Evolutionary conservation across 768 basidiomycete species (phyloP).

Genomic region (Cubamyces sp.): DNA sequence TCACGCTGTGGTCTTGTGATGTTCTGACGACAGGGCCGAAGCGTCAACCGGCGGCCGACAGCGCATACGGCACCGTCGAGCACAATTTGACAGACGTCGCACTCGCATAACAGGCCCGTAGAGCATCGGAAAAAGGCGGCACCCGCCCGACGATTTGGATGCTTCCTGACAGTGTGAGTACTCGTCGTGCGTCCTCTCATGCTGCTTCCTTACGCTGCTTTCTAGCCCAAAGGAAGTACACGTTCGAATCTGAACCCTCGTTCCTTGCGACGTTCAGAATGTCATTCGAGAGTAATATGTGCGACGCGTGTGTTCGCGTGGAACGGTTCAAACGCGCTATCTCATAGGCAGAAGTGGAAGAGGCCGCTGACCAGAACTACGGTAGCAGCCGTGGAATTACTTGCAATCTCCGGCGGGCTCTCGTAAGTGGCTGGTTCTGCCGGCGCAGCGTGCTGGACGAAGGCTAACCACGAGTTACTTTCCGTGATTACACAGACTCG

Average conservation of each 20-base stretch:
- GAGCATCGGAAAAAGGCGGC: neutral
- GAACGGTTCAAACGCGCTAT: too few relatives aligned
- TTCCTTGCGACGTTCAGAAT: neutral
- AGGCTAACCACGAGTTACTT: neutral
- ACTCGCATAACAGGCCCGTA: neutral
- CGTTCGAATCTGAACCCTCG: neutral
- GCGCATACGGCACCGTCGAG: neutral
- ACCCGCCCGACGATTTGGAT: neutral
- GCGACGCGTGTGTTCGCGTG: neutral
- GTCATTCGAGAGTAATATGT: conserved; percentile 5
- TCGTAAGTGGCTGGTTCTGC: neutral
- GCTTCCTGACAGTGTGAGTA: conserved; percentile 2
- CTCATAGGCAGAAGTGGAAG: neutral
- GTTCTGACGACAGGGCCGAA: conserved; percentile 3
- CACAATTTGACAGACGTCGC: neutral
- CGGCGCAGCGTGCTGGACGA: neutral
- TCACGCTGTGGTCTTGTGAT: conserved; percentile 18
- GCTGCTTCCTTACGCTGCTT: neutral
- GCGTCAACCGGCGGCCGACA: neutral
- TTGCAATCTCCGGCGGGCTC: neutral
- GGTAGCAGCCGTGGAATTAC: neutral
- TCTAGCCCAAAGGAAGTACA: conserved; percentile 5
- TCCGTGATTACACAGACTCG: conserved; percentile 1
- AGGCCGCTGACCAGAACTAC: neutral
- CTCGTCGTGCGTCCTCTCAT: neutral